Conservation (phyloP, 2,329 filamentous ascomycete species). For the Ophiocordyceps sinensis region DNA sequence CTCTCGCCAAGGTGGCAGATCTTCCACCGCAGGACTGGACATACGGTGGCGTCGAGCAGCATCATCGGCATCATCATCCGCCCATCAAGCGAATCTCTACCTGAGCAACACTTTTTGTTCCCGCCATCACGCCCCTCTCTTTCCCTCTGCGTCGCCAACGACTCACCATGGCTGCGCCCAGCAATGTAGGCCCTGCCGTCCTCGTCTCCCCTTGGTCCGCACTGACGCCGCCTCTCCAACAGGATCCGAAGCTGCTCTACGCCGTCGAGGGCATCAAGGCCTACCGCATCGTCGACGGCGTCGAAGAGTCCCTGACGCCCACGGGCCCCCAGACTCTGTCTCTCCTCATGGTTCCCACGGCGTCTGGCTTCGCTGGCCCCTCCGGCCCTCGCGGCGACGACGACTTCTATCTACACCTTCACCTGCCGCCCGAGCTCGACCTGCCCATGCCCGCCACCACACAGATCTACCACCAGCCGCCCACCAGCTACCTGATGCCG, state of each 20-base stretch:
- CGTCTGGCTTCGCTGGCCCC: conserved; percentile 50
- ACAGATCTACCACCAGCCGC: conserved; percentile 93
- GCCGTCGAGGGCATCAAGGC: conserved; percentile 75
- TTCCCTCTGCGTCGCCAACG: not conserved
- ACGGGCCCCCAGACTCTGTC: conserved; percentile 84
- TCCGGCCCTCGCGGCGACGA: conserved; percentile 49
- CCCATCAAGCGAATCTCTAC: not conserved
- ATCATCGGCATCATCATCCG: no score
- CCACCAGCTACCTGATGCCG: conserved; percentile 83
- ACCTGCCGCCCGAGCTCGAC: conserved; percentile 87
- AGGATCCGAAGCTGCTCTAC: conserved; percentile 52
- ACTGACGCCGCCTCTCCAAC: not conserved
- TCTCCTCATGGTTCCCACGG: conserved; percentile 88
- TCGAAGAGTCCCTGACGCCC: conserved; percentile 68
- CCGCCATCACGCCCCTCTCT: not conserved
- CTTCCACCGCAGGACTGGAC: no score
- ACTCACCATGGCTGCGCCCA: conserved; percentile 14
- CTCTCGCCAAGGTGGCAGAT: no score
- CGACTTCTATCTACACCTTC: conserved; percentile 94
- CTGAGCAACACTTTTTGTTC: not conserved
- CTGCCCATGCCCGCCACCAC: conserved; percentile 87
- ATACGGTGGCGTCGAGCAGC: no score
- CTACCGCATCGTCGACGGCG: conserved; percentile 80
- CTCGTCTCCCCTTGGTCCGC: no score
- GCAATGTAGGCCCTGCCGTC: conserved; percentile 12